Base-by-base conservation (phyloP, 345 rosid species). In the Hypericum androsaemum region DNA sequence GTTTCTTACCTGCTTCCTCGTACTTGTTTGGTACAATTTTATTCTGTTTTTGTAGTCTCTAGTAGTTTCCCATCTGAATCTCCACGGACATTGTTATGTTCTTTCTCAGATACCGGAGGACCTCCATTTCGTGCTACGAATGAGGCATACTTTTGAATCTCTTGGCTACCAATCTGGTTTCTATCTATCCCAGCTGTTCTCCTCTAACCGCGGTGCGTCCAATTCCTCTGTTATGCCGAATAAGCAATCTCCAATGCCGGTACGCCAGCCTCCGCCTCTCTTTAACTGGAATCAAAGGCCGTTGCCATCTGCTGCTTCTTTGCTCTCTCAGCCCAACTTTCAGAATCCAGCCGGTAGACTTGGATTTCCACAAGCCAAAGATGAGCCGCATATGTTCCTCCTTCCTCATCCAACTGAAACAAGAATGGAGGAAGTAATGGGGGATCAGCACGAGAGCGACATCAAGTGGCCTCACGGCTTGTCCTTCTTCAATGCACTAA, bases 141-240 rank as follows among this genome's bases (percentile, higher is more conserved):
- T 88, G 97, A 85, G 98, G 72, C 97, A 80, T 47, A 74, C 86
- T 43, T 88, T 88, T 58, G 99, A 92, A 68, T 85, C 99, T 12
- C 76, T 92, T 1, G 99, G 95, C 35, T 88, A 85, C 67, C 86
- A 87, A 58, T 88, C 97, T 37, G 95, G 95, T 53, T 85, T 83
- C 64, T 88, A 92, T 64, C 90, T 92, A 7, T 92, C 98, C 0
- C 96, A 88, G 74, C 84, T 85, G 57, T 92, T 88, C 57, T 71
- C 95, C n/a, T 75, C 95, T 0, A 81, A 69, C 53, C 63, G 83
- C 60, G 83, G 69, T 47, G 37, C 44, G 22, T 74, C 79, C 1
- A 64, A 96, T 10, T 74, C 95, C 0, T 63, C 88, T 5, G 16
- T 71, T 2, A 73, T 80, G 43, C 89, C 84, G 47, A 43, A 70